Conservation (phyloP, 495 filamentous ascomycete species). For the Margaritispora aquatica region DNA sequence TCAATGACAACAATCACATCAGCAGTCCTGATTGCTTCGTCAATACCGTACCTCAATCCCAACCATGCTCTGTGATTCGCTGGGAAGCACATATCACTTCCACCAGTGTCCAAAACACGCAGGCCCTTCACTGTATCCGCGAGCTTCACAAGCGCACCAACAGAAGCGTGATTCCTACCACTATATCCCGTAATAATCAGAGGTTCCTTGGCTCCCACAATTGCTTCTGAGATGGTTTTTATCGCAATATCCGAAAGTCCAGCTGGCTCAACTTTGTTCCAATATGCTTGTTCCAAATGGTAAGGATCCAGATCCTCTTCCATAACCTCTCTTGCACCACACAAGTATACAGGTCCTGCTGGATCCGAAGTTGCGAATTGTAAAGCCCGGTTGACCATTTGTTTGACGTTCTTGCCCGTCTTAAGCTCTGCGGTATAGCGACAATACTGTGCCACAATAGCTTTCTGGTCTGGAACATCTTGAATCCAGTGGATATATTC, state of each 20-base stretch:
- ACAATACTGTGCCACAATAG: slow-evolving; percentile 89
- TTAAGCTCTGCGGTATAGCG: slow-evolving; percentile 90
- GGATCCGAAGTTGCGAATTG: slow-evolving; percentile 81
- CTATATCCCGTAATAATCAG: slow-evolving; percentile 78
- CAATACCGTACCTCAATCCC: slow-evolving; percentile 69
- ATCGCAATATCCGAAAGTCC: slow-evolving; percentile 63
- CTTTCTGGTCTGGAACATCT: slow-evolving; percentile 91
- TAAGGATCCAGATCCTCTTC: slow-evolving; percentile 88
- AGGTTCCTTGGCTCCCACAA: slow-evolving; percentile 69
- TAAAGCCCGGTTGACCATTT: slow-evolving; percentile 86
- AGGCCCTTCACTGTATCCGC: slow-evolving; percentile 74
- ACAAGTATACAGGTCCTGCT: slow-evolving; percentile 80
- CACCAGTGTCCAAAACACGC: slow-evolving; percentile 81
- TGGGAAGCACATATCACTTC: slow-evolving; percentile 95
- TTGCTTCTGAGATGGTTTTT: slow-evolving; percentile 59
- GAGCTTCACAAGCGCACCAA: slow-evolving; percentile 66
- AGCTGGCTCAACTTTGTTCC: slow-evolving; percentile 70
- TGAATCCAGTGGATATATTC: slow-evolving; percentile 99
- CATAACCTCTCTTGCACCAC: slow-evolving; percentile 83
- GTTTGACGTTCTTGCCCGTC: slow-evolving; percentile 88
- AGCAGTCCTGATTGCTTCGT: slow-evolving; percentile 66
- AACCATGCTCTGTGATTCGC: slow-evolving; percentile 66
- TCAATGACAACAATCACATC: slow-evolving; percentile 84
- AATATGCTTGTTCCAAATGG: slow-evolving; percentile 60
- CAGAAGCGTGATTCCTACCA: slow-evolving; percentile 67